These are phyloP conservation scores for Lolium perenne DNA, from an alignment of 176 grass and related monocot species.

Conservation along the genomic window DNA sequence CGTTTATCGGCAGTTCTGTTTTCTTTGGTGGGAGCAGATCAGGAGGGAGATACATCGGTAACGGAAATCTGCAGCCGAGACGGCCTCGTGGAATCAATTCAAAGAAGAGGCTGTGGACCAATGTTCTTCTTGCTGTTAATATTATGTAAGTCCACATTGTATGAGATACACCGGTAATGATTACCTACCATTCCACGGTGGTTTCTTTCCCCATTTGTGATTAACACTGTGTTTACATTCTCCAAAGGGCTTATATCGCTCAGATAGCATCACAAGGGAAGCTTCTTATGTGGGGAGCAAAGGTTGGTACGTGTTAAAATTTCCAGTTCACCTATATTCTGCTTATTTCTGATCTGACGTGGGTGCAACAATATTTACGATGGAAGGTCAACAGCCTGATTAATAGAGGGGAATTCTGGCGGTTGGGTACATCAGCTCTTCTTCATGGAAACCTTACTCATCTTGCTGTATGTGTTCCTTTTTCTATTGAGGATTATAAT, in stretches of 20 bases:
- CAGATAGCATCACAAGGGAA: constrained; percentile 79
- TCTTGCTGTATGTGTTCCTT: constrained; percentile 62
- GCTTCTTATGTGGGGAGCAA: constrained; percentile 87
- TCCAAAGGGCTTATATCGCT: constrained; percentile 63
- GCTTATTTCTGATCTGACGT: constrained; percentile 26
- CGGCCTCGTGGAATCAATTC: constrained; percentile 45
- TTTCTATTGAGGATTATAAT: not conserved
- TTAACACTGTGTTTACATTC: constrained; percentile 41
- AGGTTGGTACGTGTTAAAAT: constrained; percentile 65
- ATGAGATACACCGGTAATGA: not conserved
- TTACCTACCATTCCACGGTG: not conserved
- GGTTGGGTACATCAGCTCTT: constrained; percentile 84
- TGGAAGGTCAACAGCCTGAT: constrained; percentile 90
- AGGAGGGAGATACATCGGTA: constrained; percentile 42
- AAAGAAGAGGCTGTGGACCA: constrained; percentile 82
- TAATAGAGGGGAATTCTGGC: constrained; percentile 83
- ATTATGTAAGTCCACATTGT: constrained; percentile 54
- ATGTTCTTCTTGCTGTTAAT: constrained; percentile 75
- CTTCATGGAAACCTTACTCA: constrained; percentile 85
- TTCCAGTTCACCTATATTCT: constrained; percentile 24
- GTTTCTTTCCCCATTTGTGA: constrained; percentile 1
- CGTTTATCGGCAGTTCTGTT: constrained; percentile 46
- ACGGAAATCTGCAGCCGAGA: constrained; percentile 39
- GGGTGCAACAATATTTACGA: constrained; percentile 9
- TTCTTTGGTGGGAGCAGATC: constrained; percentile 55